These are phyloP conservation scores for Neurospora terricola DNA, from an alignment of 495 filamentous ascomycete genomes.

Conservation along the genomic window DNA sequence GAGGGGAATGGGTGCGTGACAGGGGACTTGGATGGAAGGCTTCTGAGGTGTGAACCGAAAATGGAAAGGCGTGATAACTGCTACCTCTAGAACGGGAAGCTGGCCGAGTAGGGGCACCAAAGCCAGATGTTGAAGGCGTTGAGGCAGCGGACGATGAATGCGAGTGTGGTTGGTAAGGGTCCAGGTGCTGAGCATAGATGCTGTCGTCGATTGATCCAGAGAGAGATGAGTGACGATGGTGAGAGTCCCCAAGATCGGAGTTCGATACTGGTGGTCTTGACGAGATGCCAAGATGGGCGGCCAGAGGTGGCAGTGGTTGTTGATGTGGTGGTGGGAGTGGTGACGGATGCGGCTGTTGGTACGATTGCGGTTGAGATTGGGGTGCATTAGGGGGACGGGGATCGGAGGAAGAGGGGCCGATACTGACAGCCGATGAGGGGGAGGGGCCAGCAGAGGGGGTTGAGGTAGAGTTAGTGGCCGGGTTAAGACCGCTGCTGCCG, in stretches of 20 bases:
- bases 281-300: background rate
- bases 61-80: background rate
- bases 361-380: background rate
- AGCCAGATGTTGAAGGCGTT: background rate
- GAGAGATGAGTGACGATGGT: background rate
- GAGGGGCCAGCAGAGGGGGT: background rate
- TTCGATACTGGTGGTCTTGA: background rate
- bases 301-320: background rate
- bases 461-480: background rate
- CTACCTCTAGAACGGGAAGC: background rate
- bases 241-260: background rate
- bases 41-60: background rate
- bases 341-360: background rate
- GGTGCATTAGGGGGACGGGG: background rate
- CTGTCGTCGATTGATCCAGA: background rate
- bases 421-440: background rate
- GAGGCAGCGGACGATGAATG: background rate
- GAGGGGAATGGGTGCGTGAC: background rate
- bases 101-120: background rate
- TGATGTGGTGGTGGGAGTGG: background rate
- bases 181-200: background rate
- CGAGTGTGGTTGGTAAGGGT: background rate
- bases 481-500: background rate
- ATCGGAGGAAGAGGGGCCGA: background rate
- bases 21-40: background rate